A percentile compares a stretch with the other conserved stretches of the same genome.
phyloP scores from a whole-genome alignment of 2,329 filamentous ascomycete genomes.

The Coniochaeta sp. region DNA sequence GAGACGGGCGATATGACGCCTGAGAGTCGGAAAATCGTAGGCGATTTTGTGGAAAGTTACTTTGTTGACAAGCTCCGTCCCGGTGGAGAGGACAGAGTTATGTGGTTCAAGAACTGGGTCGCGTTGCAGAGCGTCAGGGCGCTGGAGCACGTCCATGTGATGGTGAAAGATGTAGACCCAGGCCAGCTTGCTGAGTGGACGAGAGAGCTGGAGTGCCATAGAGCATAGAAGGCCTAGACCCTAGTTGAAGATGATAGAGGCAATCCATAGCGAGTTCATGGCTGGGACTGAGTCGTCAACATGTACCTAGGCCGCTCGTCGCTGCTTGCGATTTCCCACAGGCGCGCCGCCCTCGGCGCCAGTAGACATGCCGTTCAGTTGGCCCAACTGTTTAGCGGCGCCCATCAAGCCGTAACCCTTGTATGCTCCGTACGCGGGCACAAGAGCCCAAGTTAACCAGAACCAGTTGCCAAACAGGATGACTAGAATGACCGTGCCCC shows the following conservation, averaged over 20 bases:
- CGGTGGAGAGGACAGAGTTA: conserved; percentile 41
- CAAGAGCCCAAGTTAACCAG: conserved; percentile 47
- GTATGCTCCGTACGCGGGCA: conserved; percentile 49
- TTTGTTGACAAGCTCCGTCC: conserved; percentile 56
- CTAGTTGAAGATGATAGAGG: neutral
- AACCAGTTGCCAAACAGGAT: conserved; percentile 74
- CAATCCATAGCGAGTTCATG: neutral
- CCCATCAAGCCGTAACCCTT: conserved; percentile 47
- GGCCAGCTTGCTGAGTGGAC: conserved; percentile 49
- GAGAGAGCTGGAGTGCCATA: conserved; percentile 32
- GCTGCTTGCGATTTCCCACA: conserved; percentile 45
- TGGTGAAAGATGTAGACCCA: conserved; percentile 48
- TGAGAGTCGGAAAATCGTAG: conserved; percentile 56
- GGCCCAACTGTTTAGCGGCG: conserved; percentile 46
- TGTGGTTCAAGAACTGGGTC: conserved; percentile 96
- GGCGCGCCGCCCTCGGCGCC: conserved; percentile 26
- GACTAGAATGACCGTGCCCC: conserved; percentile 66
- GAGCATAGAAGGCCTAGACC: conserved; percentile 5
- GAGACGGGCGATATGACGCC: conserved; percentile 65
- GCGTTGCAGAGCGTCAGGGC: conserved; percentile 80
- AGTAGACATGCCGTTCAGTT: conserved; percentile 30
- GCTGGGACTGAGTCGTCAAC: neutral
- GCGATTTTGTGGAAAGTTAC: conserved; percentile 60
- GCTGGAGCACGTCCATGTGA: conserved; percentile 83
- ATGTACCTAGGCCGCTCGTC: conserved; percentile 39